Evolutionary conservation across 495 filamentous ascomycete genomes (phyloP).

Genomic region (Xylaria venustula): DNA sequence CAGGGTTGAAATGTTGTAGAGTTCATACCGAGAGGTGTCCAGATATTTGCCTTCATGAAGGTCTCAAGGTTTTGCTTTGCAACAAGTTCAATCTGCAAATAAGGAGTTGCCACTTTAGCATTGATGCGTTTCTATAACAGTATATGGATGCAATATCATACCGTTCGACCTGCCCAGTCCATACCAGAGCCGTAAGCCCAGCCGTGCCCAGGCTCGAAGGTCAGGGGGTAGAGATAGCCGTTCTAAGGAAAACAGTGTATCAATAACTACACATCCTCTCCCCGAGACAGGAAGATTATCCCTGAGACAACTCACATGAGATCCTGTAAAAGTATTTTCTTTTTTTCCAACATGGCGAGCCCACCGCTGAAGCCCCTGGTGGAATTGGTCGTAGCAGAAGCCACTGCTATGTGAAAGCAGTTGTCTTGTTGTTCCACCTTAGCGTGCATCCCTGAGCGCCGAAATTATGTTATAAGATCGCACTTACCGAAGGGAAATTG

Average conservation of each 20-base stretch:
- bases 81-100: slow-evolving; percentile 18
- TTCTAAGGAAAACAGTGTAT: slow-evolving; percentile 10
- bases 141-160: not conserved
- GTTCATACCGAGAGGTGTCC: slow-evolving; percentile 19
- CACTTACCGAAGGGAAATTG: slow-evolving; percentile 28
- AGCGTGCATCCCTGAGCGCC: not conserved
- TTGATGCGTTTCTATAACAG: not conserved
- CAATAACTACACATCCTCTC: not conserved
- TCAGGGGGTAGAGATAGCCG: slow-evolving; percentile 36
- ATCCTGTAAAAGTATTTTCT: not conserved
- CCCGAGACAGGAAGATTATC: not conserved
- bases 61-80: slow-evolving; percentile 28
- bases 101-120: not conserved
- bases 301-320: not conserved
- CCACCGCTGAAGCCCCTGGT: not conserved
- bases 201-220: slow-evolving; percentile 48
- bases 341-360: not conserved
- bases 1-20: slow-evolving; percentile 33
- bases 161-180: slow-evolving; percentile 42
- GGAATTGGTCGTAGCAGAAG: slow-evolving; percentile 1
- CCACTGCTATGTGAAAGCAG: slow-evolving; percentile 30
- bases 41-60: slow-evolving; percentile 28
- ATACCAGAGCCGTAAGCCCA: slow-evolving; percentile 51
- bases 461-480: not conserved
- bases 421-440: not conserved